Base-by-base conservation (phyloP, 2,329 filamentous ascomycete genomes). In the Fusarium nematophilum region DNA sequence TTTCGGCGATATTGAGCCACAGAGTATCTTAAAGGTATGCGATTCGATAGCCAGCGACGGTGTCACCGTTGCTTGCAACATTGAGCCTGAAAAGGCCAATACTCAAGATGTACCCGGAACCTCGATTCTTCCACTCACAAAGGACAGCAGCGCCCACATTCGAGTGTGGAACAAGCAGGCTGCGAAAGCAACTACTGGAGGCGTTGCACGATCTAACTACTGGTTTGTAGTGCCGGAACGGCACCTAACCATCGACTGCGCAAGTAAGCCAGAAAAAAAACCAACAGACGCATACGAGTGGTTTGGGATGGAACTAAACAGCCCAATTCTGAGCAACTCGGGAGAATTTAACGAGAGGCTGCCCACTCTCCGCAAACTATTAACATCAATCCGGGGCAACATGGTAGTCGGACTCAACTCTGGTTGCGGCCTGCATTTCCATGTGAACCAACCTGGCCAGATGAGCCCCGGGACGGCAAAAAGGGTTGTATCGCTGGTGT, bases 221-320 rank as follows among this genome's bases (percentile, higher is more conserved):
- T 70, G 66, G 68, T 54, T 61, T 33, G 38, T 70, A 5, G 62
- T 59, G 10, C 47, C 53, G 13, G 68, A 70, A 30, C n/a, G 36
- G 9, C 62, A 67, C 36, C 67, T 70, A 14, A 62, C 63, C 17
- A 38, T 29, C 33, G 59, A 70, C 34, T 43, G 63, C 38, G 39
- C 34, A 26, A 44, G 48, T 34, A 42, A 62, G 26, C 55, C 56
- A 14, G 34, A 38, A 17, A 64, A 52, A 30, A 57, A 51, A 23
- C 58, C 66, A 30, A 59, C 65, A 23, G 36, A 36, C 14, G 48
- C 53, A 4, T 69, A 66, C 47, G 47, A 57, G 38, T 71, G 67
- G 69, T 64, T 57, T 36, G 66, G 60, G 18, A 57, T 61, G 29
- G 70, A 72, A 45, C 49, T 72, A 48, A 72, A 65, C 53, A 69